Evolutionary conservation across 495 filamentous ascomycete species (phyloP).

Genomic region (Xylaria curta): DNA sequence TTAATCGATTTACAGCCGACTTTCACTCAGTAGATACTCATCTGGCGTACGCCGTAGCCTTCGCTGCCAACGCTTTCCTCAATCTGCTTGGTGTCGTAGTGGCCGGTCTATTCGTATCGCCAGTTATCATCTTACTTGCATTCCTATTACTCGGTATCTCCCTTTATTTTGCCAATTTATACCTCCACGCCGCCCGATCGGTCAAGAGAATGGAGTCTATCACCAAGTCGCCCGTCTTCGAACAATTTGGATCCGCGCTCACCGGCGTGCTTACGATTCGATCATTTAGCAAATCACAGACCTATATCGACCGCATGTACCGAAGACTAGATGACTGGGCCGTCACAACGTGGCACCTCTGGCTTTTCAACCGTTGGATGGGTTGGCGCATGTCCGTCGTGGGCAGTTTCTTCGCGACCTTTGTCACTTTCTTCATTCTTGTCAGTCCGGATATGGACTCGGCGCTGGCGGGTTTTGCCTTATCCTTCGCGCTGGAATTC

Average conservation of each 20-base stretch:
- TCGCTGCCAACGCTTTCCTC: conserved; percentile 57
- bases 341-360: conserved; percentile 68
- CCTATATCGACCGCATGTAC: conserved; percentile 72
- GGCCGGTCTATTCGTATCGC: conserved; percentile 68
- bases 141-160: conserved; percentile 61
- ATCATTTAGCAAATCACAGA: conserved; percentile 68
- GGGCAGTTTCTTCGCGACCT: conserved; percentile 70
- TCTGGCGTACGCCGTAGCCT: conserved; percentile 64
- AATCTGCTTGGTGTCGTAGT: conserved; percentile 64
- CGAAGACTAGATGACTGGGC: conserved; percentile 68
- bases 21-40: conserved; percentile 74
- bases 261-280: conserved; percentile 78
- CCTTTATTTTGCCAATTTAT: conserved; percentile 62
- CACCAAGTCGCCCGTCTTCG: conserved; percentile 77
- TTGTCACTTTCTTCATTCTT: conserved; percentile 71
- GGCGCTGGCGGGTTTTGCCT: conserved; percentile 79
- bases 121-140: conserved; percentile 65
- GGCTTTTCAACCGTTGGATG: conserved; percentile 78
- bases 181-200: conserved; percentile 74
- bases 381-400: conserved; percentile 72
- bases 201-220: conserved; percentile 77
- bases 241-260: conserved; percentile 73
- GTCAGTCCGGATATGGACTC: conserved; percentile 69
- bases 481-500: conserved; percentile 65
- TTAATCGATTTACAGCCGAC: conserved; percentile 83